These are phyloP conservation scores for Wallacemonas sp. DNA, from an alignment of 208 protist species.

Conservation along the genomic window DNA sequence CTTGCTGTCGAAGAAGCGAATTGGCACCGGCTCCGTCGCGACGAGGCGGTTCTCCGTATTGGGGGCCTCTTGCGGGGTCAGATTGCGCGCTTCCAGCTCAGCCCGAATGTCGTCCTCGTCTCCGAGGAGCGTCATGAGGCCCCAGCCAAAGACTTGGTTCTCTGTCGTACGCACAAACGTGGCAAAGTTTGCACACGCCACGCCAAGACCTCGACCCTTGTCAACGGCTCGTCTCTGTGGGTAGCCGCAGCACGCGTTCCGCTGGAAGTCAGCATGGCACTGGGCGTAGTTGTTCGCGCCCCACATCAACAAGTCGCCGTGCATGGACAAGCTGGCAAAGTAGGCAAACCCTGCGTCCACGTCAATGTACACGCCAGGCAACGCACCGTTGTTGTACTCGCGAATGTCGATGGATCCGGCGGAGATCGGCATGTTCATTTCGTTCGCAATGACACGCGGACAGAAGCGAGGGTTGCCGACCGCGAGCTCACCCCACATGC, in stretches of 20 bases:
- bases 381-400: slow-evolving; percentile 15
- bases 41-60: slow-evolving; percentile 27
- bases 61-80: slow-evolving; percentile 18
- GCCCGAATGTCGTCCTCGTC: slow-evolving; percentile 29
- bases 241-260: slow-evolving; percentile 51
- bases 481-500: slow-evolving; percentile 79
- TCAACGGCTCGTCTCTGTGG: slow-evolving; percentile 41
- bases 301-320: slow-evolving; percentile 67
- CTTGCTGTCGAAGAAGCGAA: slow-evolving; percentile 32
- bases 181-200: slow-evolving; percentile 63
- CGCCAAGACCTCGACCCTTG: slow-evolving; percentile 55
- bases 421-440: slow-evolving; percentile 71
- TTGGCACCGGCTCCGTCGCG: slow-evolving; percentile 32
- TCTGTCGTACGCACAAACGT: slow-evolving; percentile 62
- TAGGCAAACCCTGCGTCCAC: slow-evolving; percentile 61
- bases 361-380: slow-evolving; percentile 55
- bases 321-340: slow-evolving; percentile 47
- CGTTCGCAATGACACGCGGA: slow-evolving; percentile 54
- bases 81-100: slow-evolving; percentile 12
- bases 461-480: slow-evolving; percentile 64
- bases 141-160: slow-evolving; percentile 75
- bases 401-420: slow-evolving; percentile 54
- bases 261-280: slow-evolving; percentile 48
- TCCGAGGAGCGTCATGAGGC: slow-evolving; percentile 59
- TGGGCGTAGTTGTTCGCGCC: slow-evolving; percentile 78